phyloP scores from a whole-genome alignment of 306 rosid species.

The Medicago arabica region DNA sequence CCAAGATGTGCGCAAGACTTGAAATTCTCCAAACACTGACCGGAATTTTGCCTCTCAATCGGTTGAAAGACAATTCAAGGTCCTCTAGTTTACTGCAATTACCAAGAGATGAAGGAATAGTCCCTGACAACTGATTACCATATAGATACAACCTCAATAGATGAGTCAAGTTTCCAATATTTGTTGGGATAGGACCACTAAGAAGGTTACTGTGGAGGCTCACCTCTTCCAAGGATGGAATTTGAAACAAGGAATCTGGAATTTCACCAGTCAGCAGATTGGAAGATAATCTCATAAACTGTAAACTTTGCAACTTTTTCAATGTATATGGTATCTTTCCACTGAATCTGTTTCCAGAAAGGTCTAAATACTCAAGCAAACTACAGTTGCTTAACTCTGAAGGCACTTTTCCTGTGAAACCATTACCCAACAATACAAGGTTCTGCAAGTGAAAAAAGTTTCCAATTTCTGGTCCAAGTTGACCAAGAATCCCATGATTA shows the following conservation, averaged over 20 bases:
- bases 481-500: conserved; percentile 52
- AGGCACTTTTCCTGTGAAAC: conserved; percentile 53
- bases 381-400: conserved; percentile 54
- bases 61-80: conserved; percentile 53
- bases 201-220: conserved; percentile 48
- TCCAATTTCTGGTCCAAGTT: conserved; percentile 61
- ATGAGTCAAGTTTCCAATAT: conserved; percentile 53
- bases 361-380: conserved; percentile 52
- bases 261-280: conserved; percentile 54
- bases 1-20: conserved; percentile 29
- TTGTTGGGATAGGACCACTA: conserved; percentile 57
- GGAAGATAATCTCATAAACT: neutral
- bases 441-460: conserved; percentile 49
- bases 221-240: conserved; percentile 42
- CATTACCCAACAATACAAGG: conserved; percentile 47
- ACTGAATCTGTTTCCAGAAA: conserved; percentile 50
- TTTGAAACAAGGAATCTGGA: conserved; percentile 55
- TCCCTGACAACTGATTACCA: conserved; percentile 9
- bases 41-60: conserved; percentile 65
- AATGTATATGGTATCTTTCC: conserved; percentile 56
- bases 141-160: conserved; percentile 40
- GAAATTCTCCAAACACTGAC: conserved; percentile 69
- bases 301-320: conserved; percentile 39
- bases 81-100: conserved; percentile 43
- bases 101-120: neutral